A percentile compares a stretch with the other conserved stretches of the same genome.
phyloP scores from a whole-genome alignment of 2,329 filamentous ascomycete genomes.

The Scedosporium dehoogii region DNA sequence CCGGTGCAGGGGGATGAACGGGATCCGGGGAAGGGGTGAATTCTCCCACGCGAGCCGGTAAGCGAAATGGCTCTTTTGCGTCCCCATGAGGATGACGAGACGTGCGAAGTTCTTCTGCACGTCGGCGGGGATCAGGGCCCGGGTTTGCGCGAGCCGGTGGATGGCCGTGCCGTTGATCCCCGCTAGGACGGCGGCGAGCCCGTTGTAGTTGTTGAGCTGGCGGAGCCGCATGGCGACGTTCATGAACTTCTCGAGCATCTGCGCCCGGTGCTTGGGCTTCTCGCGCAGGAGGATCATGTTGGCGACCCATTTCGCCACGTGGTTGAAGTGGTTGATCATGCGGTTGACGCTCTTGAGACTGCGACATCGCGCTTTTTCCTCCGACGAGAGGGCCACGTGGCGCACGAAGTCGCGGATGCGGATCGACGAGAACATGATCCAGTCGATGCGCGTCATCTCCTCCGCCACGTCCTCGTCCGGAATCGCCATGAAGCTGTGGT shows the following conservation, averaged over 20 bases:
- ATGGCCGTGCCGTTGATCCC: conserved; percentile 85
- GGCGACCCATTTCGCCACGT: conserved; percentile 71
- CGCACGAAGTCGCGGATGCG: conserved; percentile 86
- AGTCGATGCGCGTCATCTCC: conserved; percentile 92
- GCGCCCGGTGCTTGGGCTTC: conserved; percentile 88
- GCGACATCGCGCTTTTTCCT: conserved; percentile 64
- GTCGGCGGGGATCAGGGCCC: conserved; percentile 60
- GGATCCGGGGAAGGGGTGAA: conserved; percentile 78
- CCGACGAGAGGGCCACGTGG: conserved; percentile 67
- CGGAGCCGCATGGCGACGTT: conserved; percentile 75
- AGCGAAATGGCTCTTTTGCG: conserved; percentile 83
- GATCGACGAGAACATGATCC: conserved; percentile 96
- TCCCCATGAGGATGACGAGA: conserved; percentile 84
- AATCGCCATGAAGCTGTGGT: conserved; percentile 82
- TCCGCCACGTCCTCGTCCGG: conserved; percentile 77
- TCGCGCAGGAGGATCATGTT: conserved; percentile 83
- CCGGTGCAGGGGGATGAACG: conserved; percentile 82
- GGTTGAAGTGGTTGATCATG: conserved; percentile 90
- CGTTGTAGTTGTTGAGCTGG: conserved; percentile 94
- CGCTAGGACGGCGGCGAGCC: conserved; percentile 84
- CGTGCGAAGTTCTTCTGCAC: conserved; percentile 79
- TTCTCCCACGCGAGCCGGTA: conserved; percentile 99
- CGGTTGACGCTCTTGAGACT: conserved; percentile 80
- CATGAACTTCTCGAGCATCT: conserved; percentile 95
- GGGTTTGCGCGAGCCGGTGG: conserved; percentile 71